Conservation (phyloP, 345 rosid genomes). For the Camelina neglecta region DNA sequence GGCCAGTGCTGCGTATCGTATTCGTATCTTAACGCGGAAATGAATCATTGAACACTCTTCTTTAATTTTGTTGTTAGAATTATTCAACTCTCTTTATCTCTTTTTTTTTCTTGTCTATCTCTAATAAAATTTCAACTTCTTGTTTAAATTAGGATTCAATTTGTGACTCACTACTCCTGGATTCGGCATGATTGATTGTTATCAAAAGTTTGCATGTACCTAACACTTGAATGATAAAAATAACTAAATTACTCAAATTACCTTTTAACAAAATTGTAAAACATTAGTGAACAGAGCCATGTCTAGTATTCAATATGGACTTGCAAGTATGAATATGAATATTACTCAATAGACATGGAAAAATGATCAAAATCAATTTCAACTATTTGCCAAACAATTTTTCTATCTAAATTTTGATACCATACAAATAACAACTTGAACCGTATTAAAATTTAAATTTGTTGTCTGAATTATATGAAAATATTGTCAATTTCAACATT, state of each 20-base stretch:
- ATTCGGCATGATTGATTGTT: background rate
- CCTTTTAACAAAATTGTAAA: too few species aligned
- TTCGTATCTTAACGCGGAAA: background rate
- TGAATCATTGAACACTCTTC: slow-evolving; percentile 18
- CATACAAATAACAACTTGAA: too few species aligned
- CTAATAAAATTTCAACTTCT: background rate
- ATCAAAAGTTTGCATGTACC: too few species aligned
- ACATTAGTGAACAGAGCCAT: background rate
- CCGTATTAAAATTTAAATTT: too few species aligned
- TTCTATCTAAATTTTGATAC: too few species aligned
- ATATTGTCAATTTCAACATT: too few species aligned
- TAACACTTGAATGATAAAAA: too few species aligned
- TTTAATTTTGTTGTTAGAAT: background rate
- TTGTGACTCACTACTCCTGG: background rate
- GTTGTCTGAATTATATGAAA: too few species aligned
- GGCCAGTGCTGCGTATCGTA: background rate
- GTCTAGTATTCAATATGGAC: background rate
- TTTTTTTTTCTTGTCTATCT: background rate
- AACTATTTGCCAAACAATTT: too few species aligned
- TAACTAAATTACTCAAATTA: background rate
- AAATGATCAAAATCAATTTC: too few species aligned
- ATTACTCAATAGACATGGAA: background rate
- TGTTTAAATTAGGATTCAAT: background rate
- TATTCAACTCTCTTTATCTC: slow-evolving; percentile 18
- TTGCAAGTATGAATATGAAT: background rate